Percentiles rank a stretch among this genome's conserved stretches.
These are phyloP conservation scores for Starmerella ratchasimensis DNA, from an alignment of 805 yeast genomes.

Conservation along the genomic window DNA sequence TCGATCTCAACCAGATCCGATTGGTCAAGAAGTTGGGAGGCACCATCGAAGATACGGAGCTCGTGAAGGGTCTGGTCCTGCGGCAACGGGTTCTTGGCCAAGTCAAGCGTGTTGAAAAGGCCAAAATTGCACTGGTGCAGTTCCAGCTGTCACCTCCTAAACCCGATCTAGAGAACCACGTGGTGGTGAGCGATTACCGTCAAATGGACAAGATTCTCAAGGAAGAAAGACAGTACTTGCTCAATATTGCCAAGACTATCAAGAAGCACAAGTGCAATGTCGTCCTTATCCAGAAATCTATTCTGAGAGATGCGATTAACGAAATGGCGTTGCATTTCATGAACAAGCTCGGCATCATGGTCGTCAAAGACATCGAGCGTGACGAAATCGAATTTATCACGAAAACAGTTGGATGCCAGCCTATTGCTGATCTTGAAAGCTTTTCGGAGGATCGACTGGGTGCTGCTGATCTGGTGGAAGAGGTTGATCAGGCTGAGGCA, in stretches of 20 bases:
- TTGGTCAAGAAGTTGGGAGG: slow-evolving; percentile 92
- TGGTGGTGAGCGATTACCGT: slow-evolving; percentile 93
- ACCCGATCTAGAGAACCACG: slow-evolving; percentile 95
- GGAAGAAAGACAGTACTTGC: slow-evolving; percentile 90
- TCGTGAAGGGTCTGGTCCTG: slow-evolving; percentile 75
- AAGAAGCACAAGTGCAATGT: slow-evolving; percentile 96
- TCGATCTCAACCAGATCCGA: slow-evolving; percentile 78
- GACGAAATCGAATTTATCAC: slow-evolving; percentile 89
- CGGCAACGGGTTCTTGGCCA: slow-evolving; percentile 91
- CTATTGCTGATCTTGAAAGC: slow-evolving; percentile 87
- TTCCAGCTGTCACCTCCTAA: slow-evolving; percentile 94
- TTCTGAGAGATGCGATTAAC: slow-evolving; percentile 85
- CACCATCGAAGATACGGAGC: slow-evolving; percentile 89
- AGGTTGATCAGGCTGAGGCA: slow-evolving; percentile 79
- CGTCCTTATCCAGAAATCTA: slow-evolving; percentile 78
- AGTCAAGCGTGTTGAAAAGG: slow-evolving; percentile 87
- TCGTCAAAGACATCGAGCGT: slow-evolving; percentile 86
- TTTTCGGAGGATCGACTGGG: slow-evolving; percentile 91
- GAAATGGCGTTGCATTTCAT: slow-evolving; percentile 90
- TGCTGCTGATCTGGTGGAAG: slow-evolving; percentile 82
- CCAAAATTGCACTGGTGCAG: slow-evolving; percentile 77
- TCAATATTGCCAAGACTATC: slow-evolving; percentile 89
- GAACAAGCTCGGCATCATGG: slow-evolving; percentile 85
- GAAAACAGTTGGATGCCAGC: slow-evolving; percentile 81
- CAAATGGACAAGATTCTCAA: slow-evolving; percentile 98